phyloP scores from a whole-genome alignment of 1,139 yeast species.

The Saccharomyces pastorianus region DNA sequence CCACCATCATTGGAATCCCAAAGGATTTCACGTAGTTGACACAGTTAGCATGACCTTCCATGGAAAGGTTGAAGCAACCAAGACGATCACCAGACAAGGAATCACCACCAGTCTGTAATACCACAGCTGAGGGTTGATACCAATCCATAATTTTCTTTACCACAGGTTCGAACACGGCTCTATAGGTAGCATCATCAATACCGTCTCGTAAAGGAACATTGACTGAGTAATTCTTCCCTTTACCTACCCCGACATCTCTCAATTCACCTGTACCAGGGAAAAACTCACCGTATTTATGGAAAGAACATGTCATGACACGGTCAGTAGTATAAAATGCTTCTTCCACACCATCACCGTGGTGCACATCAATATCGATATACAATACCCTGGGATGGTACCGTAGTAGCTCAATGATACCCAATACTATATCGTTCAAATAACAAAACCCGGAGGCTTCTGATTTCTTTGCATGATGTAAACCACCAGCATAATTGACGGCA shows the following conservation, averaged over 20 bases:
- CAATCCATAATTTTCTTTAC: conserved; percentile 77
- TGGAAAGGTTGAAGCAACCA: conserved; percentile 86
- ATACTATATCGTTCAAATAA: conserved; percentile 66
- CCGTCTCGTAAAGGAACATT: conserved; percentile 91
- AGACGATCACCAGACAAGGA: conserved; percentile 84
- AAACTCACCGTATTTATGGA: conserved; percentile 94
- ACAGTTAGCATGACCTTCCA: conserved; percentile 93
- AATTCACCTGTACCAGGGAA: conserved; percentile 95
- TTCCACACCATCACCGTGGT: conserved; percentile 98
- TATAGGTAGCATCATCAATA: conserved; percentile 81
- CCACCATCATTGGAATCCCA: conserved; percentile 80
- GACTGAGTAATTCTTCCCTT: conserved; percentile 79
- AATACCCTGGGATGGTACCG: conserved; percentile 92
- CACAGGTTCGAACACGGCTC: conserved; percentile 80
- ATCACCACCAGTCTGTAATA: conserved; percentile 89
- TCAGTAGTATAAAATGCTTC: conserved; percentile 96
- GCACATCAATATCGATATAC: conserved; percentile 92
- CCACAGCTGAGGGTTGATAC: conserved; percentile 91
- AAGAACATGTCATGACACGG: conserved; percentile 94
- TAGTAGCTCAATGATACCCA: conserved; percentile 81
- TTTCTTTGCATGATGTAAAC: conserved; percentile 93
- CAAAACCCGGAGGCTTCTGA: conserved; percentile 95
- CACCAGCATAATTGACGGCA: conserved; percentile 96
- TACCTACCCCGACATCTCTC: conserved; percentile 81
- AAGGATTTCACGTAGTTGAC: conserved; percentile 81